phyloP scores from a whole-genome alignment of 148 eudicot genomes.

The Limonium bicolor region DNA sequence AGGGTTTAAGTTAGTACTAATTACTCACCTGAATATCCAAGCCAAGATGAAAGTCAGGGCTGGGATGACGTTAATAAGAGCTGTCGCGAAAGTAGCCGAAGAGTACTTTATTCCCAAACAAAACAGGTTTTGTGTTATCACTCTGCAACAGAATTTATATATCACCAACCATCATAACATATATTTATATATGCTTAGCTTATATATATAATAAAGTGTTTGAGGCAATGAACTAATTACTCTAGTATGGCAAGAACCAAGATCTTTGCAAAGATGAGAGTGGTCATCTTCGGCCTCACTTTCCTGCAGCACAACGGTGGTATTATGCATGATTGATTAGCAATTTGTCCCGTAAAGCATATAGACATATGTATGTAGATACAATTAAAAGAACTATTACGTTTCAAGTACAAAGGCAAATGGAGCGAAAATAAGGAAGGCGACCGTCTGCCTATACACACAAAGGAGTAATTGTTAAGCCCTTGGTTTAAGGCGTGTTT shows the following conservation, averaged over 20 bases:
- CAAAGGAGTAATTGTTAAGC: constrained; percentile 45
- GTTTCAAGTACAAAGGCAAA: constrained; percentile 31
- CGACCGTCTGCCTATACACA: constrained; percentile 58
- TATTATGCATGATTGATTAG: not conserved
- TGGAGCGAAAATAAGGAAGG: constrained; percentile 47
- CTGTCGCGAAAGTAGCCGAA: constrained; percentile 48
- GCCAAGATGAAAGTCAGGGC: constrained; percentile 76
- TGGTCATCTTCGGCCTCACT: constrained; percentile 68
- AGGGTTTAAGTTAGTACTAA: not conserved
- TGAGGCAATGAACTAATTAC: constrained; percentile 38
- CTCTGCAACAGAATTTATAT: constrained; percentile 29
- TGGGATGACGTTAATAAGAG: constrained; percentile 58
- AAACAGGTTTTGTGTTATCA: constrained; percentile 71
- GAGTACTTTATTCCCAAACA: constrained; percentile 64
- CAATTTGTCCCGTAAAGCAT: not conserved
- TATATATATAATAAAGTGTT: not conserved
- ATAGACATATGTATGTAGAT: not conserved
- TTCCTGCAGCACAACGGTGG: constrained; percentile 30
- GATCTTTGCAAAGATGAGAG: constrained; percentile 38
- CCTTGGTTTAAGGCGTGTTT: constrained; percentile 57
- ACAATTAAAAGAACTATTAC: not conserved
- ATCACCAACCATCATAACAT: not conserved
- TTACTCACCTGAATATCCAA: constrained; percentile 47
- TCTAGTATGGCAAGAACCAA: constrained; percentile 51
- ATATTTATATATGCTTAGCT: not conserved